A percentile compares a stretch with the other conserved stretches of the same genome.
Evolutionary conservation across 257 asterid genomes (phyloP).

Genomic region (Scutellaria baicalensis): DNA sequence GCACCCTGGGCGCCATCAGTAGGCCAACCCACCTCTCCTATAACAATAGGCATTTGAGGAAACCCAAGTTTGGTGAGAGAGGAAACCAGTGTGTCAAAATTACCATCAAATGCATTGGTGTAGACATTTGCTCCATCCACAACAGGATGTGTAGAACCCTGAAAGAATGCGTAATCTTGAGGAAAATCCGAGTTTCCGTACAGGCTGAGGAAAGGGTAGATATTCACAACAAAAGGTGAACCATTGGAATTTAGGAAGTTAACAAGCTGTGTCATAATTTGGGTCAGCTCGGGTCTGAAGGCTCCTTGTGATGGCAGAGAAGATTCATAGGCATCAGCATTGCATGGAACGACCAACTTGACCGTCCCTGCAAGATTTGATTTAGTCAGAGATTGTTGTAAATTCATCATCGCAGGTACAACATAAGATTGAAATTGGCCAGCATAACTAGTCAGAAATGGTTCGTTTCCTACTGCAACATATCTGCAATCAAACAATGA

Average conservation of each 20-base stretch:
- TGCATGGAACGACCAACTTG: conserved; percentile 93
- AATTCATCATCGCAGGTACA: conserved; percentile 62
- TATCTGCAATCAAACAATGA: conserved; percentile 43
- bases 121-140: conserved; percentile 75
- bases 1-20: conserved; percentile 75
- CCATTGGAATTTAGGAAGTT: conserved; percentile 74
- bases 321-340: conserved; percentile 93
- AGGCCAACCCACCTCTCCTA: conserved; percentile 98
- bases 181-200: conserved; percentile 85
- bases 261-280: conserved; percentile 71
- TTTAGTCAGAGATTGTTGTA: conserved; percentile 67
- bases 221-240: conserved; percentile 80
- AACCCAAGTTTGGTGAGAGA: conserved; percentile 72
- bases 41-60: conserved; percentile 70
- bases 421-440: conserved; percentile 75
- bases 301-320: conserved; percentile 84
- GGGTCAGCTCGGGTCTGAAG: conserved; percentile 74
- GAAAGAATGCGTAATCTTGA: conserved; percentile 90
- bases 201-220: conserved; percentile 85
- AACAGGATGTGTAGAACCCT: conserved; percentile 76
- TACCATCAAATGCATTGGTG: conserved; percentile 85
- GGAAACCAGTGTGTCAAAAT: conserved; percentile 77
- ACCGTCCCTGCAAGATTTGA: conserved; percentile 63
- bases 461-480: conserved; percentile 92
- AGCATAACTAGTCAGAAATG: conserved; percentile 69